phyloP scores from a whole-genome alignment of 305 asterid genomes.

The Ilex paraguariensis region DNA sequence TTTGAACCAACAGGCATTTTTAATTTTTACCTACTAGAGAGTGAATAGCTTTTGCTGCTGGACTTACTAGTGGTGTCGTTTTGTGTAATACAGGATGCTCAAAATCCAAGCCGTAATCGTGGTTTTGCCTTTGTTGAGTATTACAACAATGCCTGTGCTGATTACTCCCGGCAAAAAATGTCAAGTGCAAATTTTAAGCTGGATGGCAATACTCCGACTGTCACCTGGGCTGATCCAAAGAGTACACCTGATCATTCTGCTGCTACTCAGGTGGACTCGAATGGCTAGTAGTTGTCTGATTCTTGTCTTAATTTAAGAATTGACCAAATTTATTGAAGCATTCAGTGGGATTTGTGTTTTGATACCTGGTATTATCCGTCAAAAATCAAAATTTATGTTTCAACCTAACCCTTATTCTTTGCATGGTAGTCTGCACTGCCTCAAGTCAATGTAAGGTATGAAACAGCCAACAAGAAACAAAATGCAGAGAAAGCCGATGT shows the following conservation, averaged over 20 bases:
- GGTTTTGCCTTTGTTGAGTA: constrained; percentile 96
- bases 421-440: no score
- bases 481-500: no score
- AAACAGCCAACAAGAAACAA: no score
- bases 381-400: no score
- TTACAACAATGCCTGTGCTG: constrained; percentile 97
- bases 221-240: constrained; percentile 97
- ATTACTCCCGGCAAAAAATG: constrained; percentile 81
- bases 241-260: constrained; percentile 77
- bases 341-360: no score
- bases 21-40: no score
- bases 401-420: no score
- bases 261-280: constrained; percentile 64
- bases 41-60: neutral
- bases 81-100: constrained; percentile 66
- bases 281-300: constrained; percentile 3
- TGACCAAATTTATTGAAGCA: no score
- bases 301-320: neutral
- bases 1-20: neutral
- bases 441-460: no score
- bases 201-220: constrained; percentile 79
- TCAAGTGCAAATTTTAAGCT: constrained; percentile 60
- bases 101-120: constrained; percentile 73
- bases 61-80: constrained; percentile 1
- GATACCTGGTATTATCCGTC: no score